These are phyloP conservation scores for Fragaria nilgerrensis DNA, from an alignment of 306 rosid genomes.

Conservation along the genomic window DNA sequence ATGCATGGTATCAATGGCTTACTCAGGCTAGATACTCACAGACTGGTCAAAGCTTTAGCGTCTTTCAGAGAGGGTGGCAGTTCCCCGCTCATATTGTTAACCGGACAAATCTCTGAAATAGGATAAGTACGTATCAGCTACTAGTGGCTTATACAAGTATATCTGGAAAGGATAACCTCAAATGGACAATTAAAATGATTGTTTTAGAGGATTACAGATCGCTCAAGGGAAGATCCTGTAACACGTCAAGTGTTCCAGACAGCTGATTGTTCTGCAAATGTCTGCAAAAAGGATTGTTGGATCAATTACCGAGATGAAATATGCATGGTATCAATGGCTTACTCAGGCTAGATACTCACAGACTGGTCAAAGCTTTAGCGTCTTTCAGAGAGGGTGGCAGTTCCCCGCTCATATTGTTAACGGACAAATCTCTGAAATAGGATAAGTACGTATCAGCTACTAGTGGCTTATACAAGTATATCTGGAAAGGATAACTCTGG, in stretches of 20 bases:
- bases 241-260: slow-evolving; percentile 69
- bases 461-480: slow-evolving; percentile 9
- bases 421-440: slow-evolving; percentile 76
- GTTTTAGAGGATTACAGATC: slow-evolving; percentile 64
- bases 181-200: slow-evolving; percentile 20
- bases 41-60: slow-evolving; percentile 60
- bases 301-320: slow-evolving; percentile 10
- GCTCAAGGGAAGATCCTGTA: slow-evolving; percentile 73
- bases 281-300: slow-evolving; percentile 56
- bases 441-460: slow-evolving; percentile 21
- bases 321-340: slow-evolving; percentile 13
- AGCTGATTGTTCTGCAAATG: slow-evolving; percentile 75
- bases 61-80: slow-evolving; percentile 68
- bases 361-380: slow-evolving; percentile 60
- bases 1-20: slow-evolving; percentile 13
- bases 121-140: slow-evolving; percentile 21
- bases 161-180: slow-evolving; percentile 8
- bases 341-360: slow-evolving; percentile 59
- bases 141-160: slow-evolving; percentile 5
- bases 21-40: slow-evolving; percentile 59
- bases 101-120: slow-evolving; percentile 78
- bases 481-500: slow-evolving; percentile 5
- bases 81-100: slow-evolving; percentile 76
- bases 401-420: slow-evolving; percentile 76
- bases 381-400: slow-evolving; percentile 68